A percentile compares a stretch with the other conserved stretches of the same genome.
Conservation (phyloP, 106 monocot species). For the Xerophyta viscosa region DNA sequence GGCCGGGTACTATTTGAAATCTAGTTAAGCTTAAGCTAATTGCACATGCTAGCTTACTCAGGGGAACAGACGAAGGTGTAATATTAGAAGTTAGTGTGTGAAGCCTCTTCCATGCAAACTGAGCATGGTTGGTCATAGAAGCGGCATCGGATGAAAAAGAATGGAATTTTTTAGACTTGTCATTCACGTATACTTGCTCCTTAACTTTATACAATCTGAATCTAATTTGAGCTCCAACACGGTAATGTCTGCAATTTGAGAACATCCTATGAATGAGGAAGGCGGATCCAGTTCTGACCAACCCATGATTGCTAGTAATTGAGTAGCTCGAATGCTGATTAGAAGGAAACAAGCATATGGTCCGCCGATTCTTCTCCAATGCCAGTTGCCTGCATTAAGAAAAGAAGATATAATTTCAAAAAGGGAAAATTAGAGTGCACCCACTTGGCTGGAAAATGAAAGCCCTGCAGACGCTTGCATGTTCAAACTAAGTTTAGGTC, state of each 20-base stretch:
- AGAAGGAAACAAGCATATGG: conserved; percentile 20
- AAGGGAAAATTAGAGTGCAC: background rate
- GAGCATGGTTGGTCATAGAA: conserved; percentile 13
- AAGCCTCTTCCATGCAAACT: conserved; percentile 49
- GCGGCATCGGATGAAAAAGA: conserved; percentile 2
- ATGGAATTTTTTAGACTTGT: conserved; percentile 17
- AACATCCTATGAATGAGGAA: conserved; percentile 22
- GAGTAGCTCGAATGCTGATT: conserved; percentile 15
- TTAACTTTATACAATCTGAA: conserved; percentile 1
- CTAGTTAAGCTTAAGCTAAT: conserved; percentile 48
- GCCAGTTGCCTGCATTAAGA: conserved; percentile 27
- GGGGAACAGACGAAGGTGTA: conserved; percentile 7
- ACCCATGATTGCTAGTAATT: conserved; percentile 23
- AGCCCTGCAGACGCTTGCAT: too few species aligned
- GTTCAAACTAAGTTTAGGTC: too few species aligned
- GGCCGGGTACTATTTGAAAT: conserved; percentile 47
- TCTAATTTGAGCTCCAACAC: conserved; percentile 5
- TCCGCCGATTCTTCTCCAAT: conserved; percentile 20
- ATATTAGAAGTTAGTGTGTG: conserved; percentile 12
- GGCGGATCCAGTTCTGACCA: conserved; percentile 9
- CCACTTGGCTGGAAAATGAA: background rate
- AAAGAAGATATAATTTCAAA: background rate
- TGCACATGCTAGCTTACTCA: conserved; percentile 42
- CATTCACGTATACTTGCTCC: conserved; percentile 6
- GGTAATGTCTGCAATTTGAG: conserved; percentile 21